These are phyloP conservation scores for Tetracladium setigerum DNA, from an alignment of 495 filamentous ascomycete species.

Conservation along the genomic window DNA sequence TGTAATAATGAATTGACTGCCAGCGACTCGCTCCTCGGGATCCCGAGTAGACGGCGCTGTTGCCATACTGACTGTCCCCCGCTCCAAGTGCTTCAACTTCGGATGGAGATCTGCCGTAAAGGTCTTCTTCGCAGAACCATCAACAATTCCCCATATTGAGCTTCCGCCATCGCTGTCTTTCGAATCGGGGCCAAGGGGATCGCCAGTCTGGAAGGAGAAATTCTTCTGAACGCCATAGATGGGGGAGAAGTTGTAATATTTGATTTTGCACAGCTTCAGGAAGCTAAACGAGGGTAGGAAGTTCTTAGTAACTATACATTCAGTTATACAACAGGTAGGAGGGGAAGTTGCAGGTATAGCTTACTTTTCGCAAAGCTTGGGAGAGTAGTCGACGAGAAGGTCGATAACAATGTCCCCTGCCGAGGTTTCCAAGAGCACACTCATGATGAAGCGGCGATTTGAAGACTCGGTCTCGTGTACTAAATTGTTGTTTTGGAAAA, in stretches of 20 bases:
- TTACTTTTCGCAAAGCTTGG: conserved; percentile 87
- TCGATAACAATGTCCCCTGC: conserved; percentile 91
- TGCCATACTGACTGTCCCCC: conserved; percentile 91
- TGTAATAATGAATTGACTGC: conserved; percentile 87
- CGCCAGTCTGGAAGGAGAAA: conserved; percentile 92
- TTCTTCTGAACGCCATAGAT: conserved; percentile 81
- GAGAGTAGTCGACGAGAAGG: conserved; percentile 76
- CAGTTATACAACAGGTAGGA: conserved; percentile 11
- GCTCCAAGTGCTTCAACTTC: conserved; percentile 77
- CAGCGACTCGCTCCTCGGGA: conserved; percentile 72
- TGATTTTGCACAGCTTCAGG: conserved; percentile 93
- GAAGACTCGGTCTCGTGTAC: not conserved
- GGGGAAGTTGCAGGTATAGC: conserved; percentile 22
- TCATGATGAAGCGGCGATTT: conserved; percentile 31
- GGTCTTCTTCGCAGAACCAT: conserved; percentile 64
- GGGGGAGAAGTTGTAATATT: conserved; percentile 96
- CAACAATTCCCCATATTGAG: conserved; percentile 81
- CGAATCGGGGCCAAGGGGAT: conserved; percentile 79
- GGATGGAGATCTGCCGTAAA: conserved; percentile 77
- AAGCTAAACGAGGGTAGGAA: conserved; percentile 53
- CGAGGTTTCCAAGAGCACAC: conserved; percentile 84
- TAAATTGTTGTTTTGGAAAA: too few relatives aligned
- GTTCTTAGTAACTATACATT: conserved; percentile 40
- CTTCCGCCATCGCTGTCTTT: conserved; percentile 80
- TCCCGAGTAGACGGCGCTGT: conserved; percentile 69